phyloP scores from a whole-genome alignment of 225 moss, liverwort and hornwort genomes.

The Antitrichia curtipendula region DNA sequence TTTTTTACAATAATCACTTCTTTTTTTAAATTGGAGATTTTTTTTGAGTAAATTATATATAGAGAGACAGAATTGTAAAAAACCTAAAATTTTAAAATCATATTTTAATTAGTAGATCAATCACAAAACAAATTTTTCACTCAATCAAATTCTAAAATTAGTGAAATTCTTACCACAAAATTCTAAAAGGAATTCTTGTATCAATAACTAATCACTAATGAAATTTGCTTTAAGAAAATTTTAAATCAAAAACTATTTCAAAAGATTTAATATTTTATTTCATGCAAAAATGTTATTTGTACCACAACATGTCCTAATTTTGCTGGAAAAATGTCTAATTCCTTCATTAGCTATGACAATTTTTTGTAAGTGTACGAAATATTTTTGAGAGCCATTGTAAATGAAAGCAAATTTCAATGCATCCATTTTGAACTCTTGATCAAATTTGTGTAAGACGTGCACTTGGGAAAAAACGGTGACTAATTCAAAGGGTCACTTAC shows the following conservation, averaged over 20 bases:
- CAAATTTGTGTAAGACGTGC: background rate
- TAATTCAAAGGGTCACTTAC: no score
- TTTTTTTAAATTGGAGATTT: no score
- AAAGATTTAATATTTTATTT: background rate
- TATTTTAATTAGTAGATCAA: background rate
- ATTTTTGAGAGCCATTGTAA: background rate
- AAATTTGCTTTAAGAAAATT: background rate
- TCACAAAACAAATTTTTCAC: no score
- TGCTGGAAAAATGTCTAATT: background rate
- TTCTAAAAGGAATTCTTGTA: background rate
- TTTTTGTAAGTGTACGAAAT: background rate
- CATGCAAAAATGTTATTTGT: background rate
- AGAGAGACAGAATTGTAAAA: no score
- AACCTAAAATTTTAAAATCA: background rate
- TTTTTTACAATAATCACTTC: no score
- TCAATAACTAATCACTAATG: no score
- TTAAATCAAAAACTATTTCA: background rate
- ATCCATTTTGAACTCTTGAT: background rate
- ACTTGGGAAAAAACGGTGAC: accelerated
- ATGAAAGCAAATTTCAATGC: no score
- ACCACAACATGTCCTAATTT: no score
- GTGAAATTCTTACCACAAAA: background rate
- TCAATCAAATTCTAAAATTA: background rate
- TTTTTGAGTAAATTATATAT: background rate
- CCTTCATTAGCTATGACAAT: background rate